phyloP scores from a whole-genome alignment of 164 flowering plant genomes.

The Sedum album region DNA sequence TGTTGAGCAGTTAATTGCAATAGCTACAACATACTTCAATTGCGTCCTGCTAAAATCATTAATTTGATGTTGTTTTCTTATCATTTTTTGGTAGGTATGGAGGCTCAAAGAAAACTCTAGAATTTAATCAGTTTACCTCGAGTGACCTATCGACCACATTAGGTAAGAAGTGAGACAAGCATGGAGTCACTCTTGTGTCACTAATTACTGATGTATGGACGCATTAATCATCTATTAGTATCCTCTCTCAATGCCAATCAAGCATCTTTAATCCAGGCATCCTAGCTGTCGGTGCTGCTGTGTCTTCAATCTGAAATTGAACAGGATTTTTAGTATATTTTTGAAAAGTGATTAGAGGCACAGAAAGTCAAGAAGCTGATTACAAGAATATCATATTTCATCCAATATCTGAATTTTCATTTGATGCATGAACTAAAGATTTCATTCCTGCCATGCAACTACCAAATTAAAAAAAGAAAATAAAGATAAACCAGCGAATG shows the following conservation, averaged over 20 bases:
- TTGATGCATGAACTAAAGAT: background rate
- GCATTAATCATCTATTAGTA: too few relatives aligned
- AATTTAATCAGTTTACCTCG: background rate
- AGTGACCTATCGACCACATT: background rate
- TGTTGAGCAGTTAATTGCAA: background rate
- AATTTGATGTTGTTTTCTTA: background rate
- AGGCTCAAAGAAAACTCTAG: background rate
- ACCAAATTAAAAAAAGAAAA: background rate
- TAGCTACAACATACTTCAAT: background rate
- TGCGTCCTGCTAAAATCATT: background rate
- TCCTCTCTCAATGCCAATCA: background rate
- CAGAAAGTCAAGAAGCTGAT: background rate
- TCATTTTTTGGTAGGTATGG: background rate
- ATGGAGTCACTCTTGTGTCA: background rate
- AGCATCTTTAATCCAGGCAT: background rate
- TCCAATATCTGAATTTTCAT: background rate
- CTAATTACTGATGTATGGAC: background rate
- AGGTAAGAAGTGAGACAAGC: background rate
- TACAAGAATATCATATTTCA: background rate
- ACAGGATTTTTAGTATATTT: background rate
- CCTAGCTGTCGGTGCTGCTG: background rate
- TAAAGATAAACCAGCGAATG: background rate
- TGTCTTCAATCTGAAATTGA: background rate
- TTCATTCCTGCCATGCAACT: background rate
- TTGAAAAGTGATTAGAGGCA: background rate